Conservation (phyloP, 2,329 filamentous ascomycete species). For the Neofusicoccum cordaticola region DNA sequence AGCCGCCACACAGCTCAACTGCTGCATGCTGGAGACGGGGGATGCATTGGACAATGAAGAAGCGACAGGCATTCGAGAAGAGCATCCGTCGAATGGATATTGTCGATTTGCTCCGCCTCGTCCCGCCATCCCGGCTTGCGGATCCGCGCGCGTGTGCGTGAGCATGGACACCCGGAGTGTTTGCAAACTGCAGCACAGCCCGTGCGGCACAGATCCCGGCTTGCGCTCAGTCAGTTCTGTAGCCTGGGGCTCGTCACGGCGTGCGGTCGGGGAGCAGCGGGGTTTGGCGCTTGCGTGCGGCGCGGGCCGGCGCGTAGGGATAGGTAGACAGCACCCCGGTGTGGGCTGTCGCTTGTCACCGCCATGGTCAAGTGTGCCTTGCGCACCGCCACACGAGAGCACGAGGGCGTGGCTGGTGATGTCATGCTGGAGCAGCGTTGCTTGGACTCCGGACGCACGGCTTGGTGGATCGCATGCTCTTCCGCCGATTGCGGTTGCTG, state of each 20-base stretch:
- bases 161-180: neutral
- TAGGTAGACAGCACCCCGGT: neutral
- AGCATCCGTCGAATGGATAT: neutral
- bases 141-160: neutral
- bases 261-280: neutral
- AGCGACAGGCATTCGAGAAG: neutral
- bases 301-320: slow-evolving; percentile 1
- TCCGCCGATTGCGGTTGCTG: too few species aligned
- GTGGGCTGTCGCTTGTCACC: neutral
- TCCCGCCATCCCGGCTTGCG: neutral
- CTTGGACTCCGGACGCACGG: neutral
- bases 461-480: neutral
- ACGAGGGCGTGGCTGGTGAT: too few species aligned
- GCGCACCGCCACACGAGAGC: neutral
- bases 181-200: neutral
- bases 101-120: neutral
- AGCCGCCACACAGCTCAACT: neutral
- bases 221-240: neutral
- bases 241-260: neutral
- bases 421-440: too few species aligned
- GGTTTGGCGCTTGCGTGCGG: neutral
- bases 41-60: too few species aligned
- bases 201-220: neutral
- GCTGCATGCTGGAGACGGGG: neutral
- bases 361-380: neutral